Evolutionary conservation across 108 stramenopile genomes (phyloP), one percentile per base, ranked within the genome.

Genomic region (Conticribra weissflogii): DNA sequence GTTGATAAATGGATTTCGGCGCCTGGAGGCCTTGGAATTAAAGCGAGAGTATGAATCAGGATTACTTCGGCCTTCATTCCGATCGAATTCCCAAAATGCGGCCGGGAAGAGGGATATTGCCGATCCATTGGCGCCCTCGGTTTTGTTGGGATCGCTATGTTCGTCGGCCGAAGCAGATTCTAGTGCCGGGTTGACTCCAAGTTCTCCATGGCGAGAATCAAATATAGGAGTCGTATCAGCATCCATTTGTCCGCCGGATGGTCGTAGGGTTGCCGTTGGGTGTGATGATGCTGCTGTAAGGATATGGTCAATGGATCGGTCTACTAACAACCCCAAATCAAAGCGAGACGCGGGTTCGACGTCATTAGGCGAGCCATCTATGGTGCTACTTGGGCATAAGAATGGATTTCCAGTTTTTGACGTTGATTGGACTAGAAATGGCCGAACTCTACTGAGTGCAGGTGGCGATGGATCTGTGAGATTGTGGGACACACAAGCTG

Each of bases 321-420:
- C 54, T 4, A 31, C 2, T 22, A 67, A 59, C 21, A 22, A 41
- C 45, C 54, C 76, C 24, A 30, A 41, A 25, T 33, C 60, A 59
- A 63, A 57, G 7, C 18, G 59, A n/a, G 47, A 55, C 62, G 76
- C 72, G 44, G 50, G 66, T n/a, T 58, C 50, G 18, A 66, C 66
- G 27, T 51, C 52, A 22, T 29, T 77, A 55, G 72, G 59, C 12
- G 81, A 84, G 52, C 77, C 85, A 22, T 66, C 54, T 47, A 76
- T 85, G 66, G 88, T 96, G 2, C 71, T 96, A 32, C 51, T 96
- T 75, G 95, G 95, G 32, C 95, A 96, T 71, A 92, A 93, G 72
- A 93, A 90, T 74, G 90, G 90, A 28, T 91, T 92, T 59, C 93
- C 93, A 12, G 90, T 96, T 3, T 96, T 92, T 81, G 93, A 91